Evolutionary conservation across 2,329 filamentous ascomycete species (phyloP).

Genomic region (Penicillium sp.): DNA sequence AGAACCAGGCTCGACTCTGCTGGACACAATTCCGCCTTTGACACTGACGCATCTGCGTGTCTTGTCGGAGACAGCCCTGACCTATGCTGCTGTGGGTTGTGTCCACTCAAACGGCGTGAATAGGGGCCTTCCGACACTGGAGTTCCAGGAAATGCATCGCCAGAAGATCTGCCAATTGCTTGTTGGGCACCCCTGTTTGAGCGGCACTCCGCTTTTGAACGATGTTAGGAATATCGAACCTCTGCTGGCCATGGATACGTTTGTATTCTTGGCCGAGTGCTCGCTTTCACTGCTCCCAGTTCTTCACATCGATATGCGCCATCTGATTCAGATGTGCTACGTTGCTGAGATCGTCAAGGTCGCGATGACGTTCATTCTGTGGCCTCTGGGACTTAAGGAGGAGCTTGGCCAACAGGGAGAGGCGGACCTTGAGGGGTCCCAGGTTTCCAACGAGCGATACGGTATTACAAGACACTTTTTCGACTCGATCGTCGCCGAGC

Average conservation of each 20-base stretch:
- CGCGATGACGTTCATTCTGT: conserved; percentile 52
- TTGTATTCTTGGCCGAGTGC: conserved; percentile 69
- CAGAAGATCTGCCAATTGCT: conserved; percentile 74
- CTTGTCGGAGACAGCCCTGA: conserved; percentile 78
- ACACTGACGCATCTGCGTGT: conserved; percentile 81
- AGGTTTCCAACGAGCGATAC: conserved; percentile 29
- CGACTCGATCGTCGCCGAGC: conserved; percentile 34
- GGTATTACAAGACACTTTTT: conserved; percentile 35
- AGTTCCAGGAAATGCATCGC: conserved; percentile 64
- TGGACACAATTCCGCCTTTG: conserved; percentile 80
- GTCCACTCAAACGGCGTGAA: conserved; percentile 58
- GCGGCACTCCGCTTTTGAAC: conserved; percentile 30
- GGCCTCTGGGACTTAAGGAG: conserved; percentile 35
- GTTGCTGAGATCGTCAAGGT: conserved; percentile 86
- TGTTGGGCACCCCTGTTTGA: conserved; percentile 48
- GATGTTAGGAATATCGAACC: conserved; percentile 39
- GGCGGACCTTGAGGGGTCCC: conserved; percentile 23
- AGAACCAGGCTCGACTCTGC: conserved; percentile 65
- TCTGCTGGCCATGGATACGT: conserved; percentile 36
- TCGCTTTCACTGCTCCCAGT: conserved; percentile 65
- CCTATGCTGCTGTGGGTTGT: conserved; percentile 73
- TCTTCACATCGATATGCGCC: conserved; percentile 66
- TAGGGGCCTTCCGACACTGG: conserved; percentile 52
- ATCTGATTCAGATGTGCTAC: conserved; percentile 80
- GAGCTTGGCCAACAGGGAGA: conserved; percentile 30